phyloP scores from a whole-genome alignment of 495 filamentous ascomycete genomes.

The Penicillium verhagenii region DNA sequence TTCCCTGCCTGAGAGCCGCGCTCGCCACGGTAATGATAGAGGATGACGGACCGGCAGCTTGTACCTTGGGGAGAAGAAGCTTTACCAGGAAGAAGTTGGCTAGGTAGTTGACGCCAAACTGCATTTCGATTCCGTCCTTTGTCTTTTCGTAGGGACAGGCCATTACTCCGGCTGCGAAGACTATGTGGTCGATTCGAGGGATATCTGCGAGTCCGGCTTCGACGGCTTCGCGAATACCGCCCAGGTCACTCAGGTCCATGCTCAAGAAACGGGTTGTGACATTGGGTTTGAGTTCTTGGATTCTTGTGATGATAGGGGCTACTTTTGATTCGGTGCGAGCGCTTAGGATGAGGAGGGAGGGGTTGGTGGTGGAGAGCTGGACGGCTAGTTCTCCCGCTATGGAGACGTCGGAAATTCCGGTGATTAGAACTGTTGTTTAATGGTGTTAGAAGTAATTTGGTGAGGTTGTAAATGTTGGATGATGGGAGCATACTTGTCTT shows the following conservation, averaged over 20 bases:
- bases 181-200: conserved; percentile 16
- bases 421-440: conserved; percentile 20
- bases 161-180: conserved; percentile 21
- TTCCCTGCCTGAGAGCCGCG: conserved; percentile 9
- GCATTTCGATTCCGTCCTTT: conserved; percentile 21
- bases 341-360: conserved; percentile 19
- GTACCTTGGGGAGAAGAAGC: conserved; percentile 19
- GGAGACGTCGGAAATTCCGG: conserved; percentile 20
- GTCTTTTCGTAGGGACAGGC: conserved; percentile 17
- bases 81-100: conserved; percentile 22
- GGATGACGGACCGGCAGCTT: conserved; percentile 14
- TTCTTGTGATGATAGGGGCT: conserved; percentile 6
- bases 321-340: conserved; percentile 19
- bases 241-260: conserved; percentile 17
- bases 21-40: conserved; percentile 21
- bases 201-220: conserved; percentile 11
- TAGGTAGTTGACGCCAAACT: conserved; percentile 22
- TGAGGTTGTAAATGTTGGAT: background rate
- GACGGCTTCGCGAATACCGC: conserved; percentile 9
- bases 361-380: conserved; percentile 11
- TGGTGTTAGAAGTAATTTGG: background rate
- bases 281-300: conserved; percentile 12
- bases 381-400: conserved; percentile 23
- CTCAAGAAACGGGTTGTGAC: conserved; percentile 17
- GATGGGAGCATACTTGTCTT: conserved; percentile 15